Conservation (phyloP, 805 yeast genomes). For the Wickerhamomyces canadensis region DNA sequence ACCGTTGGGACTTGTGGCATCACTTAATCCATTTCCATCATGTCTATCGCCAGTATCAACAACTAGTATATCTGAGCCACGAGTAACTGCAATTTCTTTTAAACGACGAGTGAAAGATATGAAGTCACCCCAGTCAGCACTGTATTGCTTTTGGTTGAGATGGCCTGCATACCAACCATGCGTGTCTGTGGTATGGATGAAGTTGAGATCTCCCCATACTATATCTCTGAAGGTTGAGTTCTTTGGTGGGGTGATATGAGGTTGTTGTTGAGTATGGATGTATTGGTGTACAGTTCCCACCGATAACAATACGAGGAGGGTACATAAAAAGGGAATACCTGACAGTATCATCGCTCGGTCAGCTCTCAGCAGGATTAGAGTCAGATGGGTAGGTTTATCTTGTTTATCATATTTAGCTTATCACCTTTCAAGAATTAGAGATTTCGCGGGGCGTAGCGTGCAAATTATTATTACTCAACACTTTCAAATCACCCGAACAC, state of each 20-base stretch:
- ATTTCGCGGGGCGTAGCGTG: no score
- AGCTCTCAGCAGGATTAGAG: no score
- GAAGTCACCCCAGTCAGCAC: conserved; percentile 92
- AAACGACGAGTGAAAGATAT: conserved; percentile 59
- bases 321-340: neutral
- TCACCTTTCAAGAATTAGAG: no score
- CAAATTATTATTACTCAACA: no score
- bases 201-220: conserved; percentile 68
- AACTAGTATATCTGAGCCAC: conserved; percentile 59
- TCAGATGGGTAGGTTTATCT: no score
- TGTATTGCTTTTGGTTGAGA: conserved; percentile 64
- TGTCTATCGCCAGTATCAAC: conserved; percentile 92
- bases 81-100: conserved; percentile 34
- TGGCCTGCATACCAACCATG: conserved; percentile 98
- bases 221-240: conserved; percentile 45
- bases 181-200: conserved; percentile 92
- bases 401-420: no score
- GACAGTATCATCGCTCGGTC: no score
- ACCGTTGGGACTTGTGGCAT: conserved; percentile 74
- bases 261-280: conserved; percentile 18
- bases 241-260: conserved; percentile 24
- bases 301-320: neutral
- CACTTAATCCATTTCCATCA: conserved; percentile 90
- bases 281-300: conserved; percentile 6
- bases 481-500: no score